Percentiles rank a stretch among this genome's conserved stretches.
These are phyloP conservation scores for Oidiodendron maius DNA, from an alignment of 495 filamentous ascomycete species.

Conservation along the genomic window DNA sequence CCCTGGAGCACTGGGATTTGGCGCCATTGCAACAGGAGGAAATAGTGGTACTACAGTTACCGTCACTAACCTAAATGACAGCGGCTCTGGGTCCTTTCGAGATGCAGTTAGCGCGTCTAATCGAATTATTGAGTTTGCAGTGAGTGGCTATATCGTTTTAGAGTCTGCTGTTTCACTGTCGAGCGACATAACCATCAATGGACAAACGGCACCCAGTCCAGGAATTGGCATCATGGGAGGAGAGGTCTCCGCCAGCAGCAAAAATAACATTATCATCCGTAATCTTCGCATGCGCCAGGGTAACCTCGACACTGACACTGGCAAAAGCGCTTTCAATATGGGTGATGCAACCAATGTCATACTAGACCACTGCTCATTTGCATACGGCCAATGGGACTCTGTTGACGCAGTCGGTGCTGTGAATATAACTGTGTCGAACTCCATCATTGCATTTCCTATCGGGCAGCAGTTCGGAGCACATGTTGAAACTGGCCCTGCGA, in stretches of 20 bases:
- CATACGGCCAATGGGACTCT: slow-evolving; percentile 31
- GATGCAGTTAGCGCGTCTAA: slow-evolving; percentile 33
- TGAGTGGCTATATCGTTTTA: slow-evolving; percentile 33
- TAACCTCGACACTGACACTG: slow-evolving; percentile 25
- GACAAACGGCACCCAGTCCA: slow-evolving; percentile 33
- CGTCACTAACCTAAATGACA: slow-evolving; percentile 33
- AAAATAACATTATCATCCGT: slow-evolving; percentile 32
- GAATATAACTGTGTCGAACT: slow-evolving; percentile 34
- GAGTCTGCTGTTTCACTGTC: slow-evolving; percentile 26
- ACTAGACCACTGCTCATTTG: slow-evolving; percentile 32
- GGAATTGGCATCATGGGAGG: slow-evolving; percentile 32
- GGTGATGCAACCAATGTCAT: slow-evolving; percentile 32
- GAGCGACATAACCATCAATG: slow-evolving; percentile 30
- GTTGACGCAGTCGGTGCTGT: slow-evolving; percentile 31
- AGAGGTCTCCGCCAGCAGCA: slow-evolving; percentile 29
- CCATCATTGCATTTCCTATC: slow-evolving; percentile 31
- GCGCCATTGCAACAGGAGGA: slow-evolving; percentile 31
- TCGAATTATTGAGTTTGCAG: slow-evolving; percentile 33
- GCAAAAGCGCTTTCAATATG: slow-evolving; percentile 35
- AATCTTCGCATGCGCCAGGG: slow-evolving; percentile 35
- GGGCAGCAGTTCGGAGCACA: slow-evolving; percentile 32
- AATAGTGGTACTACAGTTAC: slow-evolving; percentile 29
- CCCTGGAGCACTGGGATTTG: slow-evolving; percentile 35
- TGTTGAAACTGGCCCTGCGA: slow-evolving; percentile 20
- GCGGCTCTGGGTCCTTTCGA: slow-evolving; percentile 33